Percentiles rank a stretch among this genome's conserved stretches.
Evolutionary conservation across 2,329 filamentous ascomycete genomes (phyloP).

Genomic region (Cytospora piceicola): DNA sequence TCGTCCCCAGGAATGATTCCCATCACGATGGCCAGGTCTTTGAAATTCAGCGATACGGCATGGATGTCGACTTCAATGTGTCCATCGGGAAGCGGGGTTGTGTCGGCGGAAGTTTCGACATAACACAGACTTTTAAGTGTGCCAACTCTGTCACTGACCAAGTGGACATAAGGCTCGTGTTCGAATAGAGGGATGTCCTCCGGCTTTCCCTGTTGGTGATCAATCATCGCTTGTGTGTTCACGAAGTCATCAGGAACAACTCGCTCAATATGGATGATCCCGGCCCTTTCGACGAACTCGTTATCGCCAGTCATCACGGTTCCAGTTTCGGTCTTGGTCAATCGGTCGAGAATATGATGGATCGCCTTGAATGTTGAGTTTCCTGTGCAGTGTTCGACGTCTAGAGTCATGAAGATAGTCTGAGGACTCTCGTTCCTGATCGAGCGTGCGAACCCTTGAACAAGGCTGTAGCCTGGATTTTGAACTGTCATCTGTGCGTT

Average conservation of each 20-base stretch:
- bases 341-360: conserved; percentile 9
- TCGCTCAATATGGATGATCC: conserved; percentile 7
- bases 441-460: conserved; percentile 12
- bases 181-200: conserved; percentile 10
- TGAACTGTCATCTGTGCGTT: conserved; percentile 12
- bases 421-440: conserved; percentile 10
- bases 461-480: conserved; percentile 5
- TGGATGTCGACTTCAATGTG: neutral
- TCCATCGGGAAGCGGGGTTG: neutral
- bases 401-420: conserved; percentile 11
- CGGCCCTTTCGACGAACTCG: conserved; percentile 11
- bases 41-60: conserved; percentile 10
- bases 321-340: conserved; percentile 3
- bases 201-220: conserved; percentile 10
- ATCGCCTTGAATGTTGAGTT: conserved; percentile 4
- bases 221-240: conserved; percentile 12
- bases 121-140: conserved; percentile 11
- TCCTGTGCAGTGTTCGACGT: conserved; percentile 5
- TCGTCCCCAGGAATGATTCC: conserved; percentile 12
- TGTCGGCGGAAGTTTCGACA: conserved; percentile 3
- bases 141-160: conserved; percentile 11
- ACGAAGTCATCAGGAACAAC: conserved; percentile 9
- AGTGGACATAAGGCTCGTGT: conserved; percentile 3
- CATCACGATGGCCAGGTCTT: conserved; percentile 11
- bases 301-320: conserved; percentile 5